phyloP scores from a whole-genome alignment of 805 yeast genomes.

The Yamadazyma tumulicola region DNA sequence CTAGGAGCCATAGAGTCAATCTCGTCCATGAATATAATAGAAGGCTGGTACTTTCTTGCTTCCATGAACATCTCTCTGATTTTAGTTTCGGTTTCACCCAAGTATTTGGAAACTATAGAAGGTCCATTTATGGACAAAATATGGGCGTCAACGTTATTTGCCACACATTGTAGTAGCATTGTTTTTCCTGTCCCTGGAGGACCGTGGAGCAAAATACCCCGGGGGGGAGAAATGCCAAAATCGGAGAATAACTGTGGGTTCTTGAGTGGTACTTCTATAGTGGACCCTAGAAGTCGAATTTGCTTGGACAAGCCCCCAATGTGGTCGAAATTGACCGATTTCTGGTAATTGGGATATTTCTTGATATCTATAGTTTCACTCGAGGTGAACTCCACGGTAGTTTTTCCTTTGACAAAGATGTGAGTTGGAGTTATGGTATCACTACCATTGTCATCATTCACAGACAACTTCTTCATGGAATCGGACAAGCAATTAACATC shows the following conservation, averaged over 20 bases:
- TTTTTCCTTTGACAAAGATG: constrained; percentile 33
- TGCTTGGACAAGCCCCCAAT: constrained; percentile 80
- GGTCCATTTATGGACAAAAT: constrained; percentile 86
- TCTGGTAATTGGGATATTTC: constrained; percentile 44
- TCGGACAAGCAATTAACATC: constrained; percentile 34
- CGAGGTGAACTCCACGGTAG: constrained; percentile 4
- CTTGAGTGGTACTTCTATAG: constrained; percentile 77
- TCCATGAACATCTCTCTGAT: constrained; percentile 80
- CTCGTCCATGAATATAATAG: constrained; percentile 87
- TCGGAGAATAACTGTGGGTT: constrained; percentile 72
- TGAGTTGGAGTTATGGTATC: constrained; percentile 35
- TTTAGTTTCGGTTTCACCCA: constrained; percentile 91
- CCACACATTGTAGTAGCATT: constrained; percentile 78
- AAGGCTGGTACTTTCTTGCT: constrained; percentile 82
- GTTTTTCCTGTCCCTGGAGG: constrained; percentile 98
- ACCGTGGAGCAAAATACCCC: constrained; percentile 92
- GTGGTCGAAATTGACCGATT: constrained; percentile 41
- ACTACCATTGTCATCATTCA: constrained; percentile 20
- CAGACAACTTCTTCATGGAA: constrained; percentile 29
- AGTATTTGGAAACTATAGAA: constrained; percentile 83
- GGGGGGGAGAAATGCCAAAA: constrained; percentile 88
- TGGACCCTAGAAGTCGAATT: constrained; percentile 55
- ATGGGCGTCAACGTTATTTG: constrained; percentile 77
- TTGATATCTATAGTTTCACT: constrained; percentile 9
- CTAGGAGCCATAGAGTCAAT: constrained; percentile 89